These are phyloP conservation scores for Acanthamoeba lenticulata DNA, from an alignment of 208 protist genomes.

Conservation along the genomic window DNA sequence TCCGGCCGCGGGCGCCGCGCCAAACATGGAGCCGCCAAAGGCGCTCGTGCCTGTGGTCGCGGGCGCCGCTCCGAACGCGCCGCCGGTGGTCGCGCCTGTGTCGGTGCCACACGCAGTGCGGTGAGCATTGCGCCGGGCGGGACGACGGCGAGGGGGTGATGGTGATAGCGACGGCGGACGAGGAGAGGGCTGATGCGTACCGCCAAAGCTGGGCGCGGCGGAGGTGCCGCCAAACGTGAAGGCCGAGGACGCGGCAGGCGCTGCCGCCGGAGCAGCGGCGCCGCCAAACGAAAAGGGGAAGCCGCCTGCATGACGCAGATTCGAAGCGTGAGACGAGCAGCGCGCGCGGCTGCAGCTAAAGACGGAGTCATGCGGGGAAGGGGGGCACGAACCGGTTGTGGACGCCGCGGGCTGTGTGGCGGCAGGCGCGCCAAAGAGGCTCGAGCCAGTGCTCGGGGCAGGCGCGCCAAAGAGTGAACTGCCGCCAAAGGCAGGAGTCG, in stretches of 20 bases:
- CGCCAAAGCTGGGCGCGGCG: neutral
- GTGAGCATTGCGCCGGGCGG: neutral
- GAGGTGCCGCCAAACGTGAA: neutral
- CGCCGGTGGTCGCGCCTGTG: neutral
- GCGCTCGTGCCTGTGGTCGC: neutral
- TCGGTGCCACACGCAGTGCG: neutral
- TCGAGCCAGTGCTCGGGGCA: neutral
- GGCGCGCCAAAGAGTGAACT: neutral
- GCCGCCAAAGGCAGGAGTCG: neutral
- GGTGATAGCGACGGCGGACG: neutral
- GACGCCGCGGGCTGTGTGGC: neutral
- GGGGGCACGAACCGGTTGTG: neutral
- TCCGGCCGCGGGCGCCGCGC: neutral
- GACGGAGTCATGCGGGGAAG: too few relatives aligned
- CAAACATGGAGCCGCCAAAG: neutral
- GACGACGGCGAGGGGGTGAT: neutral
- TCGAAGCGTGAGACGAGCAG: neutral
- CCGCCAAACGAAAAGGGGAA: slow-evolving; percentile 24
- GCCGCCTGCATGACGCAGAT: neutral
- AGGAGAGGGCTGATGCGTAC: neutral
- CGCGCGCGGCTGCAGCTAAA: too few relatives aligned
- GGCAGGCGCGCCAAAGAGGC: neutral
- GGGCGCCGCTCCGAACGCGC: neutral
- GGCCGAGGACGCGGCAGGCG: neutral
- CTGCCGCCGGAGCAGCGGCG: neutral